Conservation (phyloP, 1,284 basidiomycete genomes). For the Pholiota adiposa region DNA sequence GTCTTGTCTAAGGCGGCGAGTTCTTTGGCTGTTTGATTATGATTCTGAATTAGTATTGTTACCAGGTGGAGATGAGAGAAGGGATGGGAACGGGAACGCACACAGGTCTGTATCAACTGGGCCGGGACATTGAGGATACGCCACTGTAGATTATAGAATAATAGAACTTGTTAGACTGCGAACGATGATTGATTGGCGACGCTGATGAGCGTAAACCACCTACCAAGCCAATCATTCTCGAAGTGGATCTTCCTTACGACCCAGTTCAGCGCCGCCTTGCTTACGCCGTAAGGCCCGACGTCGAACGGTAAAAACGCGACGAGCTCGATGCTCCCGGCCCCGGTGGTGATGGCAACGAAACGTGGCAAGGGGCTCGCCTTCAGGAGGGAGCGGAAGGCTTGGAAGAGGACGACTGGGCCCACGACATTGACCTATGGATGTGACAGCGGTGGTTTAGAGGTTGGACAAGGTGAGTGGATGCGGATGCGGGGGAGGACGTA, state of each 20-base stretch:
- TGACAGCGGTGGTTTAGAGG: not conserved
- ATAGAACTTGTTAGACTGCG: not conserved
- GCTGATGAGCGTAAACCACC: not conserved
- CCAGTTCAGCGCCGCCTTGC: conserved; percentile 7
- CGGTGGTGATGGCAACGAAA: not conserved
- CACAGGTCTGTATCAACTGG: conserved; percentile 13
- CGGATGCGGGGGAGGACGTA: not conserved
- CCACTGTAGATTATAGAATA: not conserved
- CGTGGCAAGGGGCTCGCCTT: not conserved
- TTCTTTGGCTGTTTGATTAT: too few species aligned
- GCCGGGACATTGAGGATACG: conserved; percentile 7
- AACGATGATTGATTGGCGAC: not conserved
- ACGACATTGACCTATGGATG: conserved; percentile 3
- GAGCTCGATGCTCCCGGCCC: not conserved
- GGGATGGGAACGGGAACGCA: too few species aligned
- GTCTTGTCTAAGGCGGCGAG: too few species aligned
- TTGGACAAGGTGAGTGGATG: too few species aligned
- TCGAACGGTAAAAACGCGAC: not conserved
- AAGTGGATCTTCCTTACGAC: conserved; percentile 6
- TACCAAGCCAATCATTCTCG: conserved; percentile 12
- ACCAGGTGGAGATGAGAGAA: too few species aligned
- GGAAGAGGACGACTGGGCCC: conserved; percentile 4
- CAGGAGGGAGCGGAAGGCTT: not conserved
- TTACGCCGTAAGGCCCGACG: not conserved
- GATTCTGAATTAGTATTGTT: too few species aligned